A percentile compares a stretch with the other conserved stretches of the same genome.
These are phyloP conservation scores for Ophiostoma australiae DNA, from an alignment of 2,329 filamentous ascomycete genomes.

Conservation along the genomic window DNA sequence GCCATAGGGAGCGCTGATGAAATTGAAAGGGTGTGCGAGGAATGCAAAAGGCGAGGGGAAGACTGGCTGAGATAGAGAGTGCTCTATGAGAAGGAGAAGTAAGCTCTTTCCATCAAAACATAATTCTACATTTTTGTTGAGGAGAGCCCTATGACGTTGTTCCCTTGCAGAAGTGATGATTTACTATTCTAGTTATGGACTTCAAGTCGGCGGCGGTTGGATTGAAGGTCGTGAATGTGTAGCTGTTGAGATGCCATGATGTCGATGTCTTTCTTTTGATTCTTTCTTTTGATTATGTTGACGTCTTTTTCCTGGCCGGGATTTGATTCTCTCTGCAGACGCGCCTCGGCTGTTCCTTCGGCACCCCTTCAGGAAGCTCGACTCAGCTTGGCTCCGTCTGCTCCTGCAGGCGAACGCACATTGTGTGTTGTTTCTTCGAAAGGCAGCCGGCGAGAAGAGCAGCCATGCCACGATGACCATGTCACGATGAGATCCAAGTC, in stretches of 20 bases:
- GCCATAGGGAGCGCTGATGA: not conserved
- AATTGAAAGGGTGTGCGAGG: not conserved
- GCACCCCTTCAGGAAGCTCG: not conserved
- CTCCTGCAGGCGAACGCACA: not conserved
- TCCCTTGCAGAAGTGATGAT: not conserved
- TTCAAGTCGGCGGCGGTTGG: not conserved
- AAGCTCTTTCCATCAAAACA: too few species aligned
- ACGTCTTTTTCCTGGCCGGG: not conserved
- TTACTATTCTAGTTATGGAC: not conserved
- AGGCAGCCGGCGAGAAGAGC: not conserved
- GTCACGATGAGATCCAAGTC: too few species aligned
- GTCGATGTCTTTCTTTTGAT: not conserved
- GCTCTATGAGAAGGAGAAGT: too few species aligned
- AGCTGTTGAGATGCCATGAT: not conserved
- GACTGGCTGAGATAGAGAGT: too few species aligned
- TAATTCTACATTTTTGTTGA: not conserved
- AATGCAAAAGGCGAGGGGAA: not conserved
- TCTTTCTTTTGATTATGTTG: not conserved
- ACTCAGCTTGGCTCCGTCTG: not conserved
- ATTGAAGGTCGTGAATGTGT: not conserved
- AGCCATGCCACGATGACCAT: not conserved
- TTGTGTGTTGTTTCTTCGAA: not conserved
- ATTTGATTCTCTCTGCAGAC: not conserved
- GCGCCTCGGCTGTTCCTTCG: not conserved
- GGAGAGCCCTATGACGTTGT: not conserved